These are phyloP conservation scores for Alternaria triticimaculans DNA, from an alignment of 2,329 filamentous ascomycete species.

Conservation along the genomic window DNA sequence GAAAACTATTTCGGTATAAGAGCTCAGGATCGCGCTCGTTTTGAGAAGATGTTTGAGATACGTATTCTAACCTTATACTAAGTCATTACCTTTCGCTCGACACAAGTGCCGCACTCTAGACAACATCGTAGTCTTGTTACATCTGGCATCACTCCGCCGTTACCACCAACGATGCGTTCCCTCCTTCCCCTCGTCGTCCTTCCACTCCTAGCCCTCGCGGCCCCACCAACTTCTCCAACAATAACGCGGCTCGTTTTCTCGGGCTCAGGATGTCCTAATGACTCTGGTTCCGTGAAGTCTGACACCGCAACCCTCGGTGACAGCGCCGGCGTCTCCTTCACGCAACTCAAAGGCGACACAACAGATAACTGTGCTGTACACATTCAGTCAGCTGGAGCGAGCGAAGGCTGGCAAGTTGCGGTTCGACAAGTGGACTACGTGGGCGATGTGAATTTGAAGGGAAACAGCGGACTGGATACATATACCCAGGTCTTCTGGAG, in stretches of 20 bases:
- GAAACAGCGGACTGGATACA: slow-evolving; percentile 31
- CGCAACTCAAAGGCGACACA: slow-evolving; percentile 28
- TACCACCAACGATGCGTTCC: slow-evolving; percentile 17
- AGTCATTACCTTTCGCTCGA: neutral
- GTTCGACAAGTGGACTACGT: slow-evolving; percentile 33
- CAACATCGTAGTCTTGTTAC: neutral
- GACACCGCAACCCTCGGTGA: slow-evolving; percentile 27
- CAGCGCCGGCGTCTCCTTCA: slow-evolving; percentile 31
- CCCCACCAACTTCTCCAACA: slow-evolving; percentile 28
- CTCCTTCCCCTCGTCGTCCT: slow-evolving; percentile 21
- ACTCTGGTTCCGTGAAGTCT: slow-evolving; percentile 30
- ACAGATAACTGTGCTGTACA: slow-evolving; percentile 42
- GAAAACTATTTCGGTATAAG: neutral
- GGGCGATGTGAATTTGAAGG: slow-evolving; percentile 31
- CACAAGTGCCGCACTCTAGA: neutral
- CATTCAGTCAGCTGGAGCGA: slow-evolving; percentile 32
- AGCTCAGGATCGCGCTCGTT: neutral
- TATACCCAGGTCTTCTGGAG: slow-evolving; percentile 40
- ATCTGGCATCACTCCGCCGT: neutral
- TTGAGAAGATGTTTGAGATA: neutral
- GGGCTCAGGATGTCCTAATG: slow-evolving; percentile 37
- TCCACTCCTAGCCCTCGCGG: slow-evolving; percentile 22
- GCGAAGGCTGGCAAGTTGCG: slow-evolving; percentile 39
- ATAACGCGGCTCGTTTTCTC: slow-evolving; percentile 37
- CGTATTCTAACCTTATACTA: neutral